Conservation (phyloP, 768 basidiomycete genomes). For the Agaricus blazei region DNA sequence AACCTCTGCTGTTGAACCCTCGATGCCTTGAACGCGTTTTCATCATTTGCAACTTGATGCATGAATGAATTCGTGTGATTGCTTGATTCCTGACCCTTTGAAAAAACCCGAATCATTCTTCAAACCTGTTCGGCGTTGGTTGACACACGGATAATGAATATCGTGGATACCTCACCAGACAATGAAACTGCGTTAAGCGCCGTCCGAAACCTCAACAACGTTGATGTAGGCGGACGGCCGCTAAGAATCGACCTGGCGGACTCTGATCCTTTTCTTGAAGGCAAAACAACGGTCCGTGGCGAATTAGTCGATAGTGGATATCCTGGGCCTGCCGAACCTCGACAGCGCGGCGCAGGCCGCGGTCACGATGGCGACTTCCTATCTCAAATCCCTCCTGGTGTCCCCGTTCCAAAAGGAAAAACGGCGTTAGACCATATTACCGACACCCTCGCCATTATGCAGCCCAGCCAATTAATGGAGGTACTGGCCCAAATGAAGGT, state of each 20-base stretch:
- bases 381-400: conserved; percentile 67
- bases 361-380: conserved; percentile 49
- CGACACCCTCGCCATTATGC: conserved; percentile 78
- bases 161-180: conserved; percentile 43
- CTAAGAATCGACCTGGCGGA: conserved; percentile 93
- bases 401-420: conserved; percentile 64
- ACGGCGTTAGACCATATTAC: conserved; percentile 80
- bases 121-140: conserved; percentile 11
- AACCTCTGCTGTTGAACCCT: conserved; percentile 5
- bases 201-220: conserved; percentile 92
- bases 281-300: conserved; percentile 83
- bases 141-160: conserved; percentile 3
- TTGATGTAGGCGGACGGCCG: conserved; percentile 87
- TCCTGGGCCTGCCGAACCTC: conserved; percentile 50
- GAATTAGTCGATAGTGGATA: conserved; percentile 69
- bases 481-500: conserved; percentile 99
- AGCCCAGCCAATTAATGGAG: conserved; percentile 83
- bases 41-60: not conserved
- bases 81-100: not conserved
- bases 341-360: conserved; percentile 45
- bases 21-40: not conserved
- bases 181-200: conserved; percentile 95
- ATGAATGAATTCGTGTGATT: conserved; percentile 7
- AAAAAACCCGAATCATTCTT: not conserved
- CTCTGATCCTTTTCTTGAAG: conserved; percentile 88